Conservation (phyloP, 148 eudicot genomes). For the Vaccinium corymbosum region DNA sequence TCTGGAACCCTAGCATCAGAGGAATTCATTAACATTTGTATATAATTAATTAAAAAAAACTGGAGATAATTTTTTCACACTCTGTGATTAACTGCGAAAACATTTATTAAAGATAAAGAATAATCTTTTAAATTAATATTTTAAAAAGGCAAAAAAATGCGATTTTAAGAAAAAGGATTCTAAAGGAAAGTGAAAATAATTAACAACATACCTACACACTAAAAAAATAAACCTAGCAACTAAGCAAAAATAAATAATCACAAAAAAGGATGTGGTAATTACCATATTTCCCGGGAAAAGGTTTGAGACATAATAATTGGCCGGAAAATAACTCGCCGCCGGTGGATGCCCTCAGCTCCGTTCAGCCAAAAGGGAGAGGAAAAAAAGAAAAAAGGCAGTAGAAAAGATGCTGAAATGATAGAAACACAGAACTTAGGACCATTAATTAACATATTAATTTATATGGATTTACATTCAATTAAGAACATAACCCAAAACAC, state of each 20-base stretch:
- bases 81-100: no score
- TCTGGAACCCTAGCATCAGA: not conserved
- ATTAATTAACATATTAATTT: not conserved
- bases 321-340: slow-evolving; percentile 1
- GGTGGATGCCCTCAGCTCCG: not conserved
- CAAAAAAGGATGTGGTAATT: not conserved
- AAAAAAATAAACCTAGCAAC: not conserved
- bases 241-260: not conserved
- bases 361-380: not conserved
- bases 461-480: not conserved
- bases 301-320: not conserved
- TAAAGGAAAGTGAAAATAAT: not conserved
- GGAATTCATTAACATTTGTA: no score
- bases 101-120: no score
- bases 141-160: not conserved
- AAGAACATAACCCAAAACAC: not conserved
- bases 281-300: not conserved
- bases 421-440: not conserved
- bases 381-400: not conserved
- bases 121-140: no score
- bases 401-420: no score
- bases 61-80: no score
- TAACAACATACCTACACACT: not conserved
- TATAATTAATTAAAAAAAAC: no score
- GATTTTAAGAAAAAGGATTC: not conserved